Evolutionary conservation across 2,329 filamentous ascomycete genomes (phyloP).

Genomic region (Ambrosiella cleistominuta): DNA sequence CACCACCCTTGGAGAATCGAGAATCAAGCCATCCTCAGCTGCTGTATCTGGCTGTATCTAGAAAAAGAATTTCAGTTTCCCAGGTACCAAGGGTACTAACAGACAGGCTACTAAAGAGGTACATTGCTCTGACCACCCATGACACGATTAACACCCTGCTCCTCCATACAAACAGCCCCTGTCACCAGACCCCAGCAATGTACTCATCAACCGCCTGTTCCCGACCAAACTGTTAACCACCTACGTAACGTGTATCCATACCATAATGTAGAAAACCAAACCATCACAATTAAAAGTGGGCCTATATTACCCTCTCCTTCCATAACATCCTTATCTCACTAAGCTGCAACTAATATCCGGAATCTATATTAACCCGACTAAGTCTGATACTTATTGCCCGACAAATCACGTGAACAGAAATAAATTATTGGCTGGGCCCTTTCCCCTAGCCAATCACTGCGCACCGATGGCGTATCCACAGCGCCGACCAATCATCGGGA

Average conservation of each 20-base stretch:
- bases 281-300: neutral
- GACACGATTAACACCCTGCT: neutral
- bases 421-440: neutral
- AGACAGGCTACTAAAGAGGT: neutral
- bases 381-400: neutral
- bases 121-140: neutral
- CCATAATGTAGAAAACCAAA: neutral
- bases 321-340: neutral
- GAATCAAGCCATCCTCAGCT: neutral
- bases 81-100: neutral
- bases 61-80: neutral
- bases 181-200: neutral
- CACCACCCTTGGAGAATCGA: neutral
- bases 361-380: neutral
- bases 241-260: neutral
- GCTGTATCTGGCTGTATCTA: neutral
- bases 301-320: neutral
- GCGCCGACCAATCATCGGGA: neutral
- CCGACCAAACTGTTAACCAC: neutral
- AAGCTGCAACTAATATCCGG: neutral
- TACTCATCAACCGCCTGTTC: neutral
- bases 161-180: neutral
- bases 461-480: constrained; percentile 3
- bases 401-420: neutral
- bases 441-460: neutral